Evolutionary conservation across 164 flowering plant genomes (phyloP).

Genomic region (Euptelea pleiosperma): DNA sequence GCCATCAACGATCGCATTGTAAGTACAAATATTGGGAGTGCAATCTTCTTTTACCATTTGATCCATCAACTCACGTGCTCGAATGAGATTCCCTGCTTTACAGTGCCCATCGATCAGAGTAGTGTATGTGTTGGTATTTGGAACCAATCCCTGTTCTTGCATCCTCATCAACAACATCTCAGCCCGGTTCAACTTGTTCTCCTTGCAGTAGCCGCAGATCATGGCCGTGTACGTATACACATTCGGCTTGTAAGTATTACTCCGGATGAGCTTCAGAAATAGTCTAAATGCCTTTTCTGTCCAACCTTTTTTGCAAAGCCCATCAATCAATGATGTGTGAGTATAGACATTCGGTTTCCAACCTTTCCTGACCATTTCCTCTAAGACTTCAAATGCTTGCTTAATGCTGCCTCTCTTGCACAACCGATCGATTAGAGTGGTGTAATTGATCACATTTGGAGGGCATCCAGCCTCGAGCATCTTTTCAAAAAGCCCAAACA

Average conservation of each 20-base stretch:
- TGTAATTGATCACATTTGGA: constrained; percentile 76
- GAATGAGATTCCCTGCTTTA: constrained; percentile 61
- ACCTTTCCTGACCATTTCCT: constrained; percentile 82
- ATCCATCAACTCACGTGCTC: constrained; percentile 68
- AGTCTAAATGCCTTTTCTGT: constrained; percentile 89
- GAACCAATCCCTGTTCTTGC: constrained; percentile 75
- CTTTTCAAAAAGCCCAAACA: constrained; percentile 49
- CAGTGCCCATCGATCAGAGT: constrained; percentile 77
- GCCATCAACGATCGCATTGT: constrained; percentile 64
- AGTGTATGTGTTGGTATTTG: constrained; percentile 74
- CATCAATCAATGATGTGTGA: constrained; percentile 79
- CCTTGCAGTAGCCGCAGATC: constrained; percentile 87
- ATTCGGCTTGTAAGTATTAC: constrained; percentile 83
- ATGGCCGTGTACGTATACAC: constrained; percentile 84
- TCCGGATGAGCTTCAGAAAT: constrained; percentile 79
- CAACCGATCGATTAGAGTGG: constrained; percentile 63
- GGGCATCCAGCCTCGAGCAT: constrained; percentile 51
- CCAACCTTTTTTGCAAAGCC: constrained; percentile 95
- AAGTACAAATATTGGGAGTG: constrained; percentile 61
- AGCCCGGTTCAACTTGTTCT: constrained; percentile 72
- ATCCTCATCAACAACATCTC: constrained; percentile 78
- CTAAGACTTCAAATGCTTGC: constrained; percentile 81
- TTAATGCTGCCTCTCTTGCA: constrained; percentile 77
- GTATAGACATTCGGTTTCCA: constrained; percentile 90
- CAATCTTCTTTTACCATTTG: constrained; percentile 55